Conservation (phyloP, 495 filamentous ascomycete genomes). For the Annulohypoxylon stygium region DNA sequence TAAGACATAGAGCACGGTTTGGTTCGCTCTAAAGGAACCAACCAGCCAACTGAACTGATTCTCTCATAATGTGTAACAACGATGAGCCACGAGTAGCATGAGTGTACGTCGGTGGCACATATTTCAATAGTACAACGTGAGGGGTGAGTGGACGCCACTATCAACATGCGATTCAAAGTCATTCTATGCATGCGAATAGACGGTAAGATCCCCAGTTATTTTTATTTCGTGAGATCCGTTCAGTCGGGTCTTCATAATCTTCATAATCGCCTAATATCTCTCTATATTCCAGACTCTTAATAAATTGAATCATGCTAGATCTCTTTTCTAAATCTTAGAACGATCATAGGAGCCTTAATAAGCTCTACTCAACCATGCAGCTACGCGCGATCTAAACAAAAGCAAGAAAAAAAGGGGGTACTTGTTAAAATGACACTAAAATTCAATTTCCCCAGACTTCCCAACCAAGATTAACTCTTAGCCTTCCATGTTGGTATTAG, state of each 20-base stretch:
- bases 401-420: not conserved
- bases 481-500: not conserved
- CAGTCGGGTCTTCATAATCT: conserved; percentile 38
- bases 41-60: conserved; percentile 14
- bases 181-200: conserved; percentile 10
- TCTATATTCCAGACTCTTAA: conserved; percentile 2
- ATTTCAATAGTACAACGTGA: conserved; percentile 16
- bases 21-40: conserved; percentile 1
- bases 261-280: conserved; percentile 20
- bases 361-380: not conserved
- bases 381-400: not conserved
- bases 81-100: conserved; percentile 24
- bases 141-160: conserved; percentile 15
- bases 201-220: conserved; percentile 27
- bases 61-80: conserved; percentile 9
- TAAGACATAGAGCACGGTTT: conserved; percentile 21
- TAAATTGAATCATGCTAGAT: not conserved
- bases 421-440: conserved; percentile 7
- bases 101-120: conserved; percentile 6
- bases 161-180: conserved; percentile 13
- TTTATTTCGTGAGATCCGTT: conserved; percentile 32
- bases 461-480: not conserved
- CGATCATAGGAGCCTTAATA: not conserved
- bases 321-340: conserved; percentile 1
- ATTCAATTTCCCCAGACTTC: conserved; percentile 32